These are phyloP conservation scores for Leptomonas seymouri DNA, from an alignment of 208 protist genomes.

Conservation along the genomic window DNA sequence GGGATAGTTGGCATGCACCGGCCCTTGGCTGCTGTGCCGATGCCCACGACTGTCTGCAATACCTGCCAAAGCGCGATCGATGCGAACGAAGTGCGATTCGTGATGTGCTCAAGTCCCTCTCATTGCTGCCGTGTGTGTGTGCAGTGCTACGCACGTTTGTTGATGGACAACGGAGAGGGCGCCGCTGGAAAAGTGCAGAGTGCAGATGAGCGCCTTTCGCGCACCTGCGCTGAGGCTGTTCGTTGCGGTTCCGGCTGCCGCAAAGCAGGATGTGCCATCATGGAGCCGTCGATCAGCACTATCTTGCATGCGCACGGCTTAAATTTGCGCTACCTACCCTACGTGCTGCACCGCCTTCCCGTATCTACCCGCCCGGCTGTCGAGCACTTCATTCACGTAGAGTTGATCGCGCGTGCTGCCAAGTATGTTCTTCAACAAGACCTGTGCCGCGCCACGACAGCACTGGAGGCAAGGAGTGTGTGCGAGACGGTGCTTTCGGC, in stretches of 20 bases:
- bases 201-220: conserved; percentile 4
- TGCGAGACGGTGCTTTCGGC: conserved; percentile 50
- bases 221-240: conserved; percentile 52
- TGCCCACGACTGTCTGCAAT: conserved; percentile 49
- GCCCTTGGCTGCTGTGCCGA: conserved; percentile 30
- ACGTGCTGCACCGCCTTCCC: conserved; percentile 79
- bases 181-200: background rate
- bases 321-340: conserved; percentile 74
- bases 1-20: conserved; percentile 65
- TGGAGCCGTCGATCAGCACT: conserved; percentile 55
- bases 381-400: conserved; percentile 68
- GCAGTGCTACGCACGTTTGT: conserved; percentile 63
- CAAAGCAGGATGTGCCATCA: conserved; percentile 40
- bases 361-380: conserved; percentile 41
- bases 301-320: conserved; percentile 79
- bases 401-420: conserved; percentile 76
- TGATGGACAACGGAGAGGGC: conserved; percentile 17
- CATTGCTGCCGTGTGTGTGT: conserved; percentile 81
- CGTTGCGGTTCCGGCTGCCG: conserved; percentile 49
- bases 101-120: conserved; percentile 52
- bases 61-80: conserved; percentile 56
- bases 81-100: conserved; percentile 74
- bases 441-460: conserved; percentile 46
- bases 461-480: conserved; percentile 27
- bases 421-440: conserved; percentile 56